Conservation (phyloP, 768 basidiomycete genomes). For the Dioszegia crocea region DNA sequence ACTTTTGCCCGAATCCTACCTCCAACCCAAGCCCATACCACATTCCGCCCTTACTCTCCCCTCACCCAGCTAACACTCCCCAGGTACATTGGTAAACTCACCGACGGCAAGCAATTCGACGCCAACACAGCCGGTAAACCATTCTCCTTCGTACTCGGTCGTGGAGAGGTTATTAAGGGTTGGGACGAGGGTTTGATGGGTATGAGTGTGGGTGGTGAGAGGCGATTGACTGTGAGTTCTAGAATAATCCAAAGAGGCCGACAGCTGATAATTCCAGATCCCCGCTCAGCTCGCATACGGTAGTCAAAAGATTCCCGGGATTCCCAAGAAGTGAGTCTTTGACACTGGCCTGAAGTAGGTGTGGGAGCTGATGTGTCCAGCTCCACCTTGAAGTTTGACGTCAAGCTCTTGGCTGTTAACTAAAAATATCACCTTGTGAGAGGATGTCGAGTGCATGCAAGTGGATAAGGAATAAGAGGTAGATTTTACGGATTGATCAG, state of each 20-base stretch:
- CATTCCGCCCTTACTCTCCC: too few relatives aligned
- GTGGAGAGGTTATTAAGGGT: slow-evolving; percentile 74
- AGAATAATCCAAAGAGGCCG: slow-evolving; percentile 55
- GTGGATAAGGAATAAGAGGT: too few relatives aligned
- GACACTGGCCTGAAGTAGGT: slow-evolving; percentile 7
- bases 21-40: too few relatives aligned
- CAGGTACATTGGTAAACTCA: slow-evolving; percentile 81
- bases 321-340: slow-evolving; percentile 59
- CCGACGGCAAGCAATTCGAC: slow-evolving; percentile 76
- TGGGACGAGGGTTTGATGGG: slow-evolving; percentile 91
- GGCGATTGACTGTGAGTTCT: slow-evolving; percentile 57
- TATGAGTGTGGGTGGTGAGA: slow-evolving; percentile 84
- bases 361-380: slow-evolving; percentile 40
- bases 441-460: too few relatives aligned
- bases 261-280: slow-evolving; percentile 50
- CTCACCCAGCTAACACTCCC: neutral
- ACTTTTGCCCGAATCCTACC: too few relatives aligned
- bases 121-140: slow-evolving; percentile 50
- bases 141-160: slow-evolving; percentile 75
- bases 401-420: slow-evolving; percentile 46
- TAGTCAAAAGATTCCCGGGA: slow-evolving; percentile 57
- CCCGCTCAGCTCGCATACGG: slow-evolving; percentile 56
- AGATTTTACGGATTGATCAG: too few relatives aligned
- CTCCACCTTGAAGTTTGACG: slow-evolving; percentile 72
- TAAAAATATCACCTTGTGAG: slow-evolving; percentile 9